phyloP scores from a whole-genome alignment of 768 basidiomycete species.

The Tremella fuciformis region DNA sequence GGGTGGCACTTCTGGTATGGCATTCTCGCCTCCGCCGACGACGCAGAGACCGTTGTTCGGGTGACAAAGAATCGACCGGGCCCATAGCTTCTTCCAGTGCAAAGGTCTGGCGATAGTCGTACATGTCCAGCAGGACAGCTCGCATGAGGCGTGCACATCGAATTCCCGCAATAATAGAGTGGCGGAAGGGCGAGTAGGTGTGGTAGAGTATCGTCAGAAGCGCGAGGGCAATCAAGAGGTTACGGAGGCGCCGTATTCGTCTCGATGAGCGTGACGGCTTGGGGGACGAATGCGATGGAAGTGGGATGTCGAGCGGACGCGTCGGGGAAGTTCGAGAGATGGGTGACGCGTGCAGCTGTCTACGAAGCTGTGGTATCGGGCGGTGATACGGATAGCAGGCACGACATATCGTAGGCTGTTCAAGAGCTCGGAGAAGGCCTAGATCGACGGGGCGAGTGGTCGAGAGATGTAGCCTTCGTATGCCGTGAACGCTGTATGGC shows the following conservation, averaged over 20 bases:
- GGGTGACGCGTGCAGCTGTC: too few relatives aligned
- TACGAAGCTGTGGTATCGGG: too few relatives aligned
- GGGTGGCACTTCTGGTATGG: slow-evolving; percentile 74
- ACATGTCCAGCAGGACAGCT: slow-evolving; percentile 52
- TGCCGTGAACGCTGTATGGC: too few relatives aligned
- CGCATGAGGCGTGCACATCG: slow-evolving; percentile 78
- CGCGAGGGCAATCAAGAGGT: slow-evolving; percentile 35
- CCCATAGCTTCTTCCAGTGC: slow-evolving; percentile 34
- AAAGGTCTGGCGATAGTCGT: slow-evolving; percentile 50
- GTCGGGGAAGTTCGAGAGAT: too few relatives aligned
- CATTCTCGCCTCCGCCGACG: slow-evolving; percentile 66
- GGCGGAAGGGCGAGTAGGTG: slow-evolving; percentile 68
- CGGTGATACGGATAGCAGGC: too few relatives aligned
- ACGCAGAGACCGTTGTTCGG: slow-evolving; percentile 62
- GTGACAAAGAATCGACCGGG: slow-evolving; percentile 55
- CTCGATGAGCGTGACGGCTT: background rate
- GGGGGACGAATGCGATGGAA: too few relatives aligned
- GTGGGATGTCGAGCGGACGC: too few relatives aligned
- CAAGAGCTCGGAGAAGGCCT: too few relatives aligned
- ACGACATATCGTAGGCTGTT: too few relatives aligned
- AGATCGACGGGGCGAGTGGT: too few relatives aligned
- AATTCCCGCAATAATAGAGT: slow-evolving; percentile 67
- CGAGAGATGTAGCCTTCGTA: too few relatives aligned
- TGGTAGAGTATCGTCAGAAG: slow-evolving; percentile 58
- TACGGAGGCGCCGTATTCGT: slow-evolving; percentile 26